A percentile compares a stretch with the other conserved stretches of the same genome.
Conservation (phyloP, 441 rosid genomes). For the Corymbia calophylla region DNA sequence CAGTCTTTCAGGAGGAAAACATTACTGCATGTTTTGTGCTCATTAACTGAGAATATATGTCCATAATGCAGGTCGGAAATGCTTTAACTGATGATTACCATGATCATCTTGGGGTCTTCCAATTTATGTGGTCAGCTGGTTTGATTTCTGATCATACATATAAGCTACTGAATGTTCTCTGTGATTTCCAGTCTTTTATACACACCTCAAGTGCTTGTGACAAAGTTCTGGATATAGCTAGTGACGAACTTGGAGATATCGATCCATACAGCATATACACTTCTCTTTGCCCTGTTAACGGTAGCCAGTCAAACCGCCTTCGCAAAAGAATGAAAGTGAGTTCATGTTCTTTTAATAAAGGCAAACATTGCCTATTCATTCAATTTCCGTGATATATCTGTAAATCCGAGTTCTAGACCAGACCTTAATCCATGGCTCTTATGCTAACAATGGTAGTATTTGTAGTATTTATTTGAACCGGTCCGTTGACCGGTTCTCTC, state of each 20-base stretch:
- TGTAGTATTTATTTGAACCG: neutral
- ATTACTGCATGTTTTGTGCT: neutral
- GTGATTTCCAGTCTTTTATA: slow-evolving; percentile 61
- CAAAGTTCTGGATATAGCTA: slow-evolving; percentile 43
- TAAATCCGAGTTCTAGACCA: neutral
- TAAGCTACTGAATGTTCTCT: slow-evolving; percentile 44
- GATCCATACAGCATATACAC: slow-evolving; percentile 86
- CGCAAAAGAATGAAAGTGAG: slow-evolving; percentile 37
- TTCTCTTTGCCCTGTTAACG: slow-evolving; percentile 51
- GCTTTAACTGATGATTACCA: slow-evolving; percentile 82
- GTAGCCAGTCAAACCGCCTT: slow-evolving; percentile 40
- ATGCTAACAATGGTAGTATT: neutral
- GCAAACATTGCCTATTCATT: neutral
- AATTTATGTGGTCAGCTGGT: slow-evolving; percentile 82
- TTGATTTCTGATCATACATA: slow-evolving; percentile 87
- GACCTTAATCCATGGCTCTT: neutral
- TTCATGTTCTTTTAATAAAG: neutral
- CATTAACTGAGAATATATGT: slow-evolving; percentile 4
- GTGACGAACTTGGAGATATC: slow-evolving; percentile 64
- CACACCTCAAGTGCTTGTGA: slow-evolving; percentile 58
- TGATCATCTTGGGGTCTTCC: slow-evolving; percentile 71
- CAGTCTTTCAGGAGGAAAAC: neutral
- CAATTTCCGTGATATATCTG: neutral
- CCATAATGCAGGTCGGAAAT: slow-evolving; percentile 71
- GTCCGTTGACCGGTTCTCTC: neutral